A percentile compares a stretch with the other conserved stretches of the same genome.
Evolutionary conservation across 2,329 filamentous ascomycete species (phyloP).

Genomic region (Aspergillus neotritici): DNA sequence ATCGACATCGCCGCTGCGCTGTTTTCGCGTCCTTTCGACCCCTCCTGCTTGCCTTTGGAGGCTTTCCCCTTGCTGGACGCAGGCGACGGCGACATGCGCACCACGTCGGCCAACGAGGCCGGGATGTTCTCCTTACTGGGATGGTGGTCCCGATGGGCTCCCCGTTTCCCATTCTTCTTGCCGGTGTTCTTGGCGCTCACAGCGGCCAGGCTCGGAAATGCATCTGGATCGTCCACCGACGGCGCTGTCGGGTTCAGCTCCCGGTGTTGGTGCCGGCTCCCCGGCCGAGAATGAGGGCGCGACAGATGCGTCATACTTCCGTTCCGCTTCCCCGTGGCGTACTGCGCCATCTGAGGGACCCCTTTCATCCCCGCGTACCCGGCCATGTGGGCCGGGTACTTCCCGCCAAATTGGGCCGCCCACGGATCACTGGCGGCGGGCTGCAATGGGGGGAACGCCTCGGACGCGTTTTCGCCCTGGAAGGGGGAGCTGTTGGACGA

Average conservation of each 20-base stretch:
- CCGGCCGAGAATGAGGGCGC: slow-evolving; percentile 73
- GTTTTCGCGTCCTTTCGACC: slow-evolving; percentile 65
- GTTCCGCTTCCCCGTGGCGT: slow-evolving; percentile 30
- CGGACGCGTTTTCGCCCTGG: slow-evolving; percentile 70
- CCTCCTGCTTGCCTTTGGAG: slow-evolving; percentile 57
- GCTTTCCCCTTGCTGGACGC: slow-evolving; percentile 50
- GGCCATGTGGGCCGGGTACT: slow-evolving; percentile 41
- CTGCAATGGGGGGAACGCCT: slow-evolving; percentile 74
- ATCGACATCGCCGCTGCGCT: slow-evolving; percentile 78
- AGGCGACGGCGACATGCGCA: slow-evolving; percentile 92
- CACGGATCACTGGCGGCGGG: slow-evolving; percentile 56
- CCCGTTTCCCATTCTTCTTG: slow-evolving; percentile 90
- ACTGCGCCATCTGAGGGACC: slow-evolving; percentile 23
- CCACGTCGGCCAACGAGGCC: slow-evolving; percentile 83
- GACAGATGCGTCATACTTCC: slow-evolving; percentile 52
- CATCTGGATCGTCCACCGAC: slow-evolving; percentile 87
- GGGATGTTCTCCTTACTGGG: slow-evolving; percentile 63
- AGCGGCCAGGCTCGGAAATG: slow-evolving; percentile 83
- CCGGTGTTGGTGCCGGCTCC: slow-evolving; percentile 70
- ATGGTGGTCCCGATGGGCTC: slow-evolving; percentile 59
- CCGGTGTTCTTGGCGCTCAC: slow-evolving; percentile 61
- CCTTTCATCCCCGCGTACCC: slow-evolving; percentile 44
- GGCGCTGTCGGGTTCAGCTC: slow-evolving; percentile 61
- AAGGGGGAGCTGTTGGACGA: slow-evolving; percentile 59
- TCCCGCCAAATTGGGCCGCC: slow-evolving; percentile 43